Evolutionary conservation across 768 basidiomycete species (phyloP), one percentile per base, ranked within the genome.

Genomic region (Mycena chlorophos): DNA sequence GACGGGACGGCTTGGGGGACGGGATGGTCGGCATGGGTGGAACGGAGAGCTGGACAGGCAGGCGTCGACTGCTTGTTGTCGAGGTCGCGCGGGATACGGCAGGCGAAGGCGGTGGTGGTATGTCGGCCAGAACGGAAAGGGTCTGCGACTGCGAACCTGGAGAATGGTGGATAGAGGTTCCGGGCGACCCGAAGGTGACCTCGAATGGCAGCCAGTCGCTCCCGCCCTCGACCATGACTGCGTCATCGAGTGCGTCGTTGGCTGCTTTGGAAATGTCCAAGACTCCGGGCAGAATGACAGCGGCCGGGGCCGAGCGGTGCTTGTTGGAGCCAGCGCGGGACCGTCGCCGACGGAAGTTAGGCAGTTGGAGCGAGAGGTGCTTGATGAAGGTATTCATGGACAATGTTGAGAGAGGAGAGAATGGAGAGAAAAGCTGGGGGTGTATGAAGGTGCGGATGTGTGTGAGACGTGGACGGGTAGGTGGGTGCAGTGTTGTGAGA

Each of bases 261-360:
- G 50, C 50, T 49, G 55, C 60, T 52, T 54, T 54, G 5, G 60
- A 61, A 39, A 61, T 61, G 40, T 61, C 60, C 19, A 57, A 54
- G 22, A 61, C 52, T 1, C 53, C 56, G 5, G 51, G 53, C 27
- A 57, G 52, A n/a, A 57, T 54, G 20, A 1, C 19, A 26, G 39
- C 52, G 13, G 34, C 28, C n/a, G 22, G 40, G n/a, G 40, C 8
- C n/a, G 40, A 42, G 22, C 6, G 55, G 6, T 28, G 54, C 49
- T 55, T 61, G 42, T 14, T 42, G 8, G 40, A 47, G 20, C 14
- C 27, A 27, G 42, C 19, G 40, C 28, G 43, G 45, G 31, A 23
- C 3, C 31, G 22, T 8, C 17, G 37, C 20, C 8, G 45, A 26
- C 13, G n/a, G n/a, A n/a, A n/a, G n/a, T n/a, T n/a, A n/a, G n/a